phyloP scores from a whole-genome alignment of 225 moss, liverwort and hornwort genomes.

The Antitrichia curtipendula region DNA sequence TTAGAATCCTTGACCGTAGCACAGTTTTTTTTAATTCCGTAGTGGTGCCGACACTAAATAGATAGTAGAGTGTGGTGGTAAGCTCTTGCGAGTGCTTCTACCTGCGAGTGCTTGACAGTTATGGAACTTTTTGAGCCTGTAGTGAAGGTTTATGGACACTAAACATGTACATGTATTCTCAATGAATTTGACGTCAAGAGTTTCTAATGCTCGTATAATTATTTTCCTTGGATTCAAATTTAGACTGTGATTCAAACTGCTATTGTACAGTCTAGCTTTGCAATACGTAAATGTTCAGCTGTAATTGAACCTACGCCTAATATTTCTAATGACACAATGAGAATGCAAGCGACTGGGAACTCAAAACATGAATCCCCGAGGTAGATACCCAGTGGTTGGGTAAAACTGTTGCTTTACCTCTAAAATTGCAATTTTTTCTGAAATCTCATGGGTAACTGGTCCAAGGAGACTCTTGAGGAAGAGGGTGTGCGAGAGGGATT shows the following conservation, averaged over 20 bases:
- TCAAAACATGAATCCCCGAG: neutral
- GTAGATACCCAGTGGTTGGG: neutral
- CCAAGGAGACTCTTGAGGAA: neutral
- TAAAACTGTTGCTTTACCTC: neutral
- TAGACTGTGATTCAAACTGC: neutral
- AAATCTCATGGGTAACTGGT: neutral
- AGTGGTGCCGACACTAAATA: neutral
- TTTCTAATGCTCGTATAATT: neutral
- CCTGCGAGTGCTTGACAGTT: neutral
- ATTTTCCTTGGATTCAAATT: neutral
- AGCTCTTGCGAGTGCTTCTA: neutral
- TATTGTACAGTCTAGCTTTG: neutral
- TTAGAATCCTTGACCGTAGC: neutral
- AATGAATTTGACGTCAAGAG: neutral
- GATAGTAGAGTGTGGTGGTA: neutral
- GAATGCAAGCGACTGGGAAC: neutral
- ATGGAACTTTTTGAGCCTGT: no score
- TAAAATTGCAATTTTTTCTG: neutral
- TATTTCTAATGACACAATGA: neutral
- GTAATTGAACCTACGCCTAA: neutral
- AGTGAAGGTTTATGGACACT: neutral
- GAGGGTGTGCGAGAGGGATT: neutral
- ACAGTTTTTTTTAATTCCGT: neutral
- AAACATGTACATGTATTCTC: neutral
- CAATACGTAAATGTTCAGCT: neutral